Percentiles rank a stretch among this genome's conserved stretches.
Conservation (phyloP, 2,329 filamentous ascomycete species). For the Fusarium nygamai region DNA sequence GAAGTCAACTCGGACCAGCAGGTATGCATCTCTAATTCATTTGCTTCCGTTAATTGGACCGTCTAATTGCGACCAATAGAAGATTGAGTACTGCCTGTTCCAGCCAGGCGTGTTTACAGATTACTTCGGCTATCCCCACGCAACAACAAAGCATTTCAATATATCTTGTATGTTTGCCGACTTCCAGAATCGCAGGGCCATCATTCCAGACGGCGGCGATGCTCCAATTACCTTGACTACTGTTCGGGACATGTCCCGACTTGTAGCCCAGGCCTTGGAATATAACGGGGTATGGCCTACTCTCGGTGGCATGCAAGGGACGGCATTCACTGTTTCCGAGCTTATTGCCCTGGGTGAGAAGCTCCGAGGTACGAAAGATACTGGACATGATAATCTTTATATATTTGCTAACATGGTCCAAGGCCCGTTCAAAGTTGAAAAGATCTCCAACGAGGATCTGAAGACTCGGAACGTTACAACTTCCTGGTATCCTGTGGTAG, state of each 20-base stretch:
- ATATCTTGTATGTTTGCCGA: not conserved
- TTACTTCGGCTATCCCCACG: not conserved
- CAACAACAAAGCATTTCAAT: not conserved
- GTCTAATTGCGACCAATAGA: not conserved
- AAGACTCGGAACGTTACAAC: not conserved
- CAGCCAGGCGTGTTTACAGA: not conserved
- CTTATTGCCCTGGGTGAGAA: not conserved
- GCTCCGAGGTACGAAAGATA: not conserved
- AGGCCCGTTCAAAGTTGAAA: not conserved
- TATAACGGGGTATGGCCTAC: not conserved
- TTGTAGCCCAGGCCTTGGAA: not conserved
- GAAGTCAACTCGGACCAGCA: not conserved
- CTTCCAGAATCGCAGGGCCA: not conserved
- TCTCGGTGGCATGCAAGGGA: not conserved
- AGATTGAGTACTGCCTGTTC: not conserved
- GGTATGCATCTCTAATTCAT: not conserved
- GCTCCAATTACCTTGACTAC: not conserved
- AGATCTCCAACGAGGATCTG: not conserved
- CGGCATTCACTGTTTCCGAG: not conserved
- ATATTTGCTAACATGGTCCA: not conserved
- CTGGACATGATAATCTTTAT: not conserved
- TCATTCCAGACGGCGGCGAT: not conserved
- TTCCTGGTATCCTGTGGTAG: not conserved
- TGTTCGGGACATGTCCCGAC: not conserved
- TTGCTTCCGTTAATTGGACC: not conserved